Percentiles rank a stretch among this genome's conserved stretches.
Conservation (phyloP, 164 flowering plant genomes). For the Litsea cubeba region DNA sequence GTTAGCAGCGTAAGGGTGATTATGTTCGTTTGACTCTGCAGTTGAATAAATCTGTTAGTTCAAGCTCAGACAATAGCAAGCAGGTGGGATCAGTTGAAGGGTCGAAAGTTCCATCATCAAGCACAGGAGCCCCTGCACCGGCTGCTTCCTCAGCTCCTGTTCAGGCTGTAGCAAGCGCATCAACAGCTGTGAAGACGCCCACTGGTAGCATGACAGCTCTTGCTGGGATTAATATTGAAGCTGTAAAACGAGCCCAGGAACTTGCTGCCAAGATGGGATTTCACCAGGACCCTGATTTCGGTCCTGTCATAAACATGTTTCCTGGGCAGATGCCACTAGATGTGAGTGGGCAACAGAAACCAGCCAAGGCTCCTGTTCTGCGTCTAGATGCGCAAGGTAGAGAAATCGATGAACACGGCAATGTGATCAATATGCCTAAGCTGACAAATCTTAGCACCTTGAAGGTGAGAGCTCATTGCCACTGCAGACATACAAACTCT, state of each 20-base stretch:
- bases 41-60: conserved; percentile 52
- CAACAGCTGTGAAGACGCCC: conserved; percentile 25
- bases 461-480: conserved; percentile 54
- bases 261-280: conserved; percentile 99
- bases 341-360: conserved; percentile 56
- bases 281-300: conserved; percentile 88
- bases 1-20: not conserved
- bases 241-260: conserved; percentile 92
- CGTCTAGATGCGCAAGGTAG: conserved; percentile 95
- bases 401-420: conserved; percentile 97
- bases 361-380: conserved; percentile 92
- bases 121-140: conserved; percentile 14
- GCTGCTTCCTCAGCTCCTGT: conserved; percentile 13
- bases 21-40: conserved; percentile 22
- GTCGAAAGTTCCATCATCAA: conserved; percentile 22
- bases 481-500: not conserved
- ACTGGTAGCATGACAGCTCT: conserved; percentile 32
- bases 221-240: conserved; percentile 63
- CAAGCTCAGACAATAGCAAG: conserved; percentile 30
- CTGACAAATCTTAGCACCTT: conserved; percentile 79
- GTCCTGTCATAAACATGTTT: conserved; percentile 86
- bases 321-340: conserved; percentile 70
- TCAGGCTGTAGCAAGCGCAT: conserved; percentile 22
- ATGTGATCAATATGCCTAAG: conserved; percentile 74
- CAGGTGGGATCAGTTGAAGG: conserved; percentile 30